Conservation (phyloP, 805 yeast species). For the Myxozyma lipomycoides region DNA sequence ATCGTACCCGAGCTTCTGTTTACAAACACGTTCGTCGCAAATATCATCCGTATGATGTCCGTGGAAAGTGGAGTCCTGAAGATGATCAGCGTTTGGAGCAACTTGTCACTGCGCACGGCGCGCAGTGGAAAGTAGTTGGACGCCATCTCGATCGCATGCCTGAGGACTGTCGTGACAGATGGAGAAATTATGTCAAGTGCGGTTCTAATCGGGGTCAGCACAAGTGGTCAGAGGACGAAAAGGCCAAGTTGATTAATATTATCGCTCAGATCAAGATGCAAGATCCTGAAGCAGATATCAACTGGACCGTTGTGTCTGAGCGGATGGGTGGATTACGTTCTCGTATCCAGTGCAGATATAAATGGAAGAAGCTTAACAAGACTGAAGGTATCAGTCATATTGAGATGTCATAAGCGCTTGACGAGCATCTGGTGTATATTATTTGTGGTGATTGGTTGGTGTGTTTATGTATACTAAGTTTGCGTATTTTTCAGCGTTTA, state of each 20-base stretch:
- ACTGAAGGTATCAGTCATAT: not conserved
- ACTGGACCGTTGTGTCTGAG: conserved; percentile 91
- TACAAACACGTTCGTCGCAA: conserved; percentile 90
- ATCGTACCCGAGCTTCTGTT: conserved; percentile 80
- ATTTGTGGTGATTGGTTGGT: too few species aligned
- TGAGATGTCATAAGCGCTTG: not conserved
- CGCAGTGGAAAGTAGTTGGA: conserved; percentile 88
- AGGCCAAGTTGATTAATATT: conserved; percentile 53
- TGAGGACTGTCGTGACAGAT: conserved; percentile 93
- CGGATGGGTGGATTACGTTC: conserved; percentile 84
- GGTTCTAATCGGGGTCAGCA: conserved; percentile 70
- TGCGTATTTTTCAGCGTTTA: too few species aligned
- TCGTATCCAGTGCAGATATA: conserved; percentile 90
- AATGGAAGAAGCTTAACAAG: conserved; percentile 67
- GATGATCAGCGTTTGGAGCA: conserved; percentile 68
- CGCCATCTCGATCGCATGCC: conserved; percentile 85
- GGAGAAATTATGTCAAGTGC: conserved; percentile 94
- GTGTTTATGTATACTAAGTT: too few species aligned
- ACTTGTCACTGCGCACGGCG: conserved; percentile 62
- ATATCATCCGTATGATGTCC: conserved; percentile 77
- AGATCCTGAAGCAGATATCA: conserved; percentile 45
- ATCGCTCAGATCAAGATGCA: conserved; percentile 49
- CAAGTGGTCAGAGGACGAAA: conserved; percentile 78
- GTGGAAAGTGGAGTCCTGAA: conserved; percentile 86
- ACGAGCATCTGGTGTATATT: too few species aligned